phyloP scores from a whole-genome alignment of 108 stramenopile genomes.

The Cyclotella atomus region DNA sequence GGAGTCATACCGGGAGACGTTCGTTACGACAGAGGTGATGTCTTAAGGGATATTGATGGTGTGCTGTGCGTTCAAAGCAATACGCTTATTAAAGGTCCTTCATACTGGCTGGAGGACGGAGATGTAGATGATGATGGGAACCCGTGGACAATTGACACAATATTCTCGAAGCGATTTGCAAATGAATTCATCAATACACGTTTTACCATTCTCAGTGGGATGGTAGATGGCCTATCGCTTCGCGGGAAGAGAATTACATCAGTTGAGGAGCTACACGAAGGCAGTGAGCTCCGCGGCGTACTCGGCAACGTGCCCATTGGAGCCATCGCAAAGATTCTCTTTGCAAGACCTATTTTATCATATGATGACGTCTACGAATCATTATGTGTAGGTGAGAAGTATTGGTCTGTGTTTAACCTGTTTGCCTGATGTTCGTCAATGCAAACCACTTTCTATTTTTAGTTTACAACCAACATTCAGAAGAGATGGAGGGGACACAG shows the following conservation, averaged over 20 bases:
- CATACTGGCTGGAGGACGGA: neutral
- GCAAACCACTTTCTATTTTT: neutral
- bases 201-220: constrained; percentile 10
- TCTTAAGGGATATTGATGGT: constrained; percentile 17
- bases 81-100: neutral
- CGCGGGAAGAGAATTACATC: neutral
- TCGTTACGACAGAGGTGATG: constrained; percentile 26
- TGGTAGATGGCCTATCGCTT: constrained; percentile 22
- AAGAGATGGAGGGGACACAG: neutral
- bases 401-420: neutral
- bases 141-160: constrained; percentile 1
- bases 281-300: neutral
- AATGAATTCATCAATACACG: constrained; percentile 14
- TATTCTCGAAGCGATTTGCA: constrained; percentile 11
- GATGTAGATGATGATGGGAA: constrained; percentile 11
- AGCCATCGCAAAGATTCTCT: constrained; percentile 19
- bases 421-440: neutral
- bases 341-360: constrained; percentile 12
- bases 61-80: neutral
- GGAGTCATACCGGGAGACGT: constrained; percentile 5
- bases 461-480: neutral
- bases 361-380: constrained; percentile 2
- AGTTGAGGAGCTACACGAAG: constrained; percentile 5
- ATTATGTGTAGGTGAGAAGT: neutral
- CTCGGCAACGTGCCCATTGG: constrained; percentile 15